Conservation (phyloP, 139 green algal species). For the Limnomonas spitsbergensis region DNA sequence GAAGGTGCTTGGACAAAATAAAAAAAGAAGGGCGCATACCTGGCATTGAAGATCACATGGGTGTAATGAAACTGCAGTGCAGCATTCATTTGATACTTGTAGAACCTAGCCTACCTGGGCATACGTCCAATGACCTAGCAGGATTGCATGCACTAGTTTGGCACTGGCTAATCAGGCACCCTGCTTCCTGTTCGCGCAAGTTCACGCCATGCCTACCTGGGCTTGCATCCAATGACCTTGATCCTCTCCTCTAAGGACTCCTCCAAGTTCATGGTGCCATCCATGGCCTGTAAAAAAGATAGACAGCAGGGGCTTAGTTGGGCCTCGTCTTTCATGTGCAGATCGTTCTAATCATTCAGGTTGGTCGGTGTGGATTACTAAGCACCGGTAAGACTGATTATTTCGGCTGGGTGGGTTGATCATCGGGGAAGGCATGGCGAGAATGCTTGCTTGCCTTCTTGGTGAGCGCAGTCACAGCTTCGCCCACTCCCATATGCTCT, state of each 20-base stretch:
- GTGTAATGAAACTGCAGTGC: not conserved
- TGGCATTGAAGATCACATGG: not conserved
- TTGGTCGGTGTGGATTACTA: not conserved
- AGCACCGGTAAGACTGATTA: not conserved
- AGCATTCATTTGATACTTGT: no score
- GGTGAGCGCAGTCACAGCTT: constrained; percentile 51
- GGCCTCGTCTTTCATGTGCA: not conserved
- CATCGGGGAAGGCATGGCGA: not conserved
- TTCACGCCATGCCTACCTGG: no score
- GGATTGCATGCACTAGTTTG: no score
- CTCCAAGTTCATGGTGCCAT: constrained; percentile 61
- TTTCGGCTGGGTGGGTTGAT: no score
- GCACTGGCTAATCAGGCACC: not conserved
- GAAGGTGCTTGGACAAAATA: not conserved
- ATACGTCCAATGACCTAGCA: no score
- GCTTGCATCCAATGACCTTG: constrained; percentile 54
- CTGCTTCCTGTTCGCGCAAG: no score
- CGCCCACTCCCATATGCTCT: constrained; percentile 65
- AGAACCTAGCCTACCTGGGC: no score
- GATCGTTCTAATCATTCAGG: not conserved
- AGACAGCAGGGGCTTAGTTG: not conserved
- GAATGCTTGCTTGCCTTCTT: constrained; percentile 30
- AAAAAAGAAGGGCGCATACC: not conserved
- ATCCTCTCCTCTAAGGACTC: constrained; percentile 57
- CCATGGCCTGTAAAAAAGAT: constrained; percentile 55